Evolutionary conservation across 1,284 basidiomycete species (phyloP).

Genomic region (Phlebopus sp.): DNA sequence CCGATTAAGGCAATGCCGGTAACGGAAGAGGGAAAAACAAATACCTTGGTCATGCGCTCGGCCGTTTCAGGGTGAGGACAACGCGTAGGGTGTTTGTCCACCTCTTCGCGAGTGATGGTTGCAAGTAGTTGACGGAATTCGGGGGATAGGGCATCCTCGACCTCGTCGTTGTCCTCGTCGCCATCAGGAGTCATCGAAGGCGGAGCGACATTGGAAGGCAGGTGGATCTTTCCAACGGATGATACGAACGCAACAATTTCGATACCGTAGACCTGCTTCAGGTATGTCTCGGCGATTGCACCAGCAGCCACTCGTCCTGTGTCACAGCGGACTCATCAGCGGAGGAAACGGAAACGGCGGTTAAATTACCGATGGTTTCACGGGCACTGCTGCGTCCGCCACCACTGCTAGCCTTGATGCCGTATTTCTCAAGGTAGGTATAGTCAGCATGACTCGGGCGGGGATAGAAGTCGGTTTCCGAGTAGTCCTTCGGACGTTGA

Average conservation of each 20-base stretch:
- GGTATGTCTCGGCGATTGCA: slow-evolving; percentile 96
- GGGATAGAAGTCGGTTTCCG: slow-evolving; percentile 96
- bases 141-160: slow-evolving; percentile 76
- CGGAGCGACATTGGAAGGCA: slow-evolving; percentile 54
- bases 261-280: slow-evolving; percentile 84
- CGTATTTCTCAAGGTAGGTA: slow-evolving; percentile 98
- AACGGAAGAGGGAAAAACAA: slow-evolving; percentile 13
- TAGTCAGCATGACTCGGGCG: slow-evolving; percentile 98
- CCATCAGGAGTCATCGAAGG: slow-evolving; percentile 39
- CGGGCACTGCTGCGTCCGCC: slow-evolving; percentile 93
- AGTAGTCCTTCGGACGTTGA: slow-evolving; percentile 97
- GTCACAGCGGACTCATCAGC: slow-evolving; percentile 9
- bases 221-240: slow-evolving; percentile 89
- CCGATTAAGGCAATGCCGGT: slow-evolving; percentile 7
- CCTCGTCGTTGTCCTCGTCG: slow-evolving; percentile 65
- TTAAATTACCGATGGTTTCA: slow-evolving; percentile 84
- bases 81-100: slow-evolving; percentile 86
- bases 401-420: slow-evolving; percentile 94
- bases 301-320: slow-evolving; percentile 94
- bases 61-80: slow-evolving; percentile 91
- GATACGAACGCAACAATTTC: slow-evolving; percentile 98
- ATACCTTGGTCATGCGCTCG: slow-evolving; percentile 85
- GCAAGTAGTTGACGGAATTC: slow-evolving; percentile 83
- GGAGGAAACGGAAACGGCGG: slow-evolving; percentile 2
- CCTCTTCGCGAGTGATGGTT: slow-evolving; percentile 81